Evolutionary conservation across 73 alveolate genomes (phyloP).

Genomic region (Blepharisma japonicum): DNA sequence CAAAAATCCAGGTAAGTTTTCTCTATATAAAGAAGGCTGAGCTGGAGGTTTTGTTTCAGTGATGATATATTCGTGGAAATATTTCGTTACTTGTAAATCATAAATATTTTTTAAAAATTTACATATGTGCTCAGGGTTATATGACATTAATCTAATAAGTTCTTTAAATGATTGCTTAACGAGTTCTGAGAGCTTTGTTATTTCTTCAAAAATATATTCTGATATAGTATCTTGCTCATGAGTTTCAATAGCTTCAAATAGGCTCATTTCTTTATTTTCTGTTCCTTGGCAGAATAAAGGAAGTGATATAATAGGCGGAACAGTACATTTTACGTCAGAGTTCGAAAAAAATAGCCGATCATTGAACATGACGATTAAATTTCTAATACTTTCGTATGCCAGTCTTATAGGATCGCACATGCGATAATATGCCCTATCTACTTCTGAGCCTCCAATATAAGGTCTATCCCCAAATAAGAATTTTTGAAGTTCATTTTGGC

Average conservation of each 20-base stretch:
- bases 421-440: neutral
- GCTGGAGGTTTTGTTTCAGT: neutral
- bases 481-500: neutral
- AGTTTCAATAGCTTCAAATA: constrained; percentile 38
- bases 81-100: neutral
- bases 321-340: too few species aligned
- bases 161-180: neutral
- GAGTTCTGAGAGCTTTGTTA: neutral
- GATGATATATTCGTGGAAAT: constrained; percentile 8
- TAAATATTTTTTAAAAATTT: neutral
- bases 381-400: neutral
- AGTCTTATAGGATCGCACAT: neutral
- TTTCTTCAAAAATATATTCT: constrained; percentile 52
- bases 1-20: constrained; percentile 28
- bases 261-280: constrained; percentile 1
- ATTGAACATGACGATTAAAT: neutral
- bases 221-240: constrained; percentile 47
- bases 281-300: neutral
- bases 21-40: neutral
- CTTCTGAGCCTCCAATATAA: neutral
- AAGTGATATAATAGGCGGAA: too few species aligned
- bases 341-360: too few species aligned
- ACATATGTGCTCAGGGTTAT: neutral
- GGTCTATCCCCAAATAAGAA: constrained; percentile 2
- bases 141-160: neutral